Percentiles rank a stretch among this genome's conserved stretches.
These are phyloP conservation scores for Liquidambar formosana DNA, from an alignment of 164 flowering plant genomes.

Conservation along the genomic window DNA sequence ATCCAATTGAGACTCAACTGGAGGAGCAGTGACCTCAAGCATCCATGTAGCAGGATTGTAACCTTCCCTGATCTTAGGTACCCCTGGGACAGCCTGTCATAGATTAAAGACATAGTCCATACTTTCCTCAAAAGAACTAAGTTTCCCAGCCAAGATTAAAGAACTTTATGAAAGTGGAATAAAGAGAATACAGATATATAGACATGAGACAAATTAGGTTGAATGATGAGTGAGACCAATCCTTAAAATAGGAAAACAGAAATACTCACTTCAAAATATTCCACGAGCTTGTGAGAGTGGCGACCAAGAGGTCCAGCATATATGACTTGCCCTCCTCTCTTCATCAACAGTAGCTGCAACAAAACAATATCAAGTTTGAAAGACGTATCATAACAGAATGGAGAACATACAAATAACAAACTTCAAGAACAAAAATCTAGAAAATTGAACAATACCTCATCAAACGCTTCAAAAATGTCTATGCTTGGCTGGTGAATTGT, in stretches of 20 bases:
- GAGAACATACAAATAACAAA: background rate
- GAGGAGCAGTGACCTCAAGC: constrained; percentile 58
- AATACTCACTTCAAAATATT: constrained; percentile 52
- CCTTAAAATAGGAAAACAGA: too few species aligned
- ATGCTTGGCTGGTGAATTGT: too few species aligned
- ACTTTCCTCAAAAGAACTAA: too few species aligned
- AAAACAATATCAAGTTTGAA: background rate
- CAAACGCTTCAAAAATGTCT: constrained; percentile 73
- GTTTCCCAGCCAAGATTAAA: too few species aligned
- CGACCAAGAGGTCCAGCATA: constrained; percentile 66
- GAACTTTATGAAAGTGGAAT: background rate
- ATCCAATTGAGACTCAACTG: constrained; percentile 51
- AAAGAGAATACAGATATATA: background rate
- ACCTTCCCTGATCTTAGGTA: constrained; percentile 60
- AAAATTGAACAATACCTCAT: constrained; percentile 39
- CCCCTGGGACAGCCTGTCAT: constrained; percentile 58
- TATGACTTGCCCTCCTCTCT: constrained; percentile 51
- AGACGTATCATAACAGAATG: background rate
- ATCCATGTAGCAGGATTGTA: constrained; percentile 87
- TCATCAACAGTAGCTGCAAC: too few species aligned
- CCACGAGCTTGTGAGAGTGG: constrained; percentile 46
- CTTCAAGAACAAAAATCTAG: background rate
- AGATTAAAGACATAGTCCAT: background rate
- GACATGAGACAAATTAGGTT: background rate
- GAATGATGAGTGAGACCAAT: too few species aligned